Conservation (phyloP, 179 eudicot species). For the Drosera spatulata region DNA sequence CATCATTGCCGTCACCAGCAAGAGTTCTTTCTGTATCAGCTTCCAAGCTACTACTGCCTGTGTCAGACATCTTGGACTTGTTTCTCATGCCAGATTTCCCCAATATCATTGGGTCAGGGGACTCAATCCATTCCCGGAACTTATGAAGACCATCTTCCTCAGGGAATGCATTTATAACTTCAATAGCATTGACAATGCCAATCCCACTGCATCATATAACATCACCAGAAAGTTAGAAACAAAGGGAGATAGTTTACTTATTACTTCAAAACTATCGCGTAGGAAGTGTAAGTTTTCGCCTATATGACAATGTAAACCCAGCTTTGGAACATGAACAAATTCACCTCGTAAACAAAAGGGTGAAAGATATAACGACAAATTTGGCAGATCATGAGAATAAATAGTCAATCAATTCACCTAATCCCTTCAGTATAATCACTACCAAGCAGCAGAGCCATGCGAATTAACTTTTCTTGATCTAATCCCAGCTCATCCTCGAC, state of each 20-base stretch:
- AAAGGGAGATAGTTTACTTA: not conserved
- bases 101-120: slow-evolving; percentile 88
- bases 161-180: slow-evolving; percentile 95
- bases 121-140: slow-evolving; percentile 94
- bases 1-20: slow-evolving; percentile 18
- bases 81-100: slow-evolving; percentile 52
- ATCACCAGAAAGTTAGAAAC: not conserved
- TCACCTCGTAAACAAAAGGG: not conserved
- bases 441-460: slow-evolving; percentile 93
- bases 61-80: slow-evolving; percentile 29
- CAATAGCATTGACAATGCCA: slow-evolving; percentile 97
- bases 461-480: slow-evolving; percentile 68
- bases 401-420: slow-evolving; percentile 34
- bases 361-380: not conserved
- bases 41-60: slow-evolving; percentile 9
- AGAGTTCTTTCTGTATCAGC: slow-evolving; percentile 24
- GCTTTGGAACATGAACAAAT: not conserved
- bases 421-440: slow-evolving; percentile 99
- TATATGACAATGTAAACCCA: too few relatives aligned
- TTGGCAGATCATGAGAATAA: not conserved
- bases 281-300: too few relatives aligned
- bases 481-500: slow-evolving; percentile 87
- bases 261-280: too few relatives aligned
- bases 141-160: slow-evolving; percentile 72
- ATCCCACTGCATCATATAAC: slow-evolving; percentile 49